Base-by-base conservation (phyloP, 1,139 yeast species). In the Yamadazyma sp. region DNA sequence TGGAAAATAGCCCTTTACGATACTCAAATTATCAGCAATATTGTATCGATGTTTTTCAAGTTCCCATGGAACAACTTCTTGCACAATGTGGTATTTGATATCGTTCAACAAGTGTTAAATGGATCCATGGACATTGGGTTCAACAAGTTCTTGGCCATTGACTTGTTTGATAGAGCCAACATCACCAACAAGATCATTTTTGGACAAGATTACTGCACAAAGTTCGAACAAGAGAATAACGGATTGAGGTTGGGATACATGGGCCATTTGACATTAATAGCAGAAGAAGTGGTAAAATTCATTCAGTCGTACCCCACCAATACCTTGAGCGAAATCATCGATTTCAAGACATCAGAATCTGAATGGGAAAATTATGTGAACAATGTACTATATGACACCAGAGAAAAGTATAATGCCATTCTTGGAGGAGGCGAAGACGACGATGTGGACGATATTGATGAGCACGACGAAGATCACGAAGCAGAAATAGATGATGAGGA, bases 51-150 rank as follows among this genome's bases (percentile, higher is more conserved):
- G 85, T 91, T 92, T 59, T 86, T 91, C 75, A 76, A 77, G 52
- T 92, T 89, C 62, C 98, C 98, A 4, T 92, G 99, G 98, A 92
- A 92, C 63, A 92, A 92, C 60, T 92, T 92, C 58, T 73, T 95
- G 64, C 99, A 92, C 64, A 92, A 92, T 56, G 98, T 94, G 42
- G 97, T 92, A 7, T 92, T 92, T 66, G 99, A 92, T 62, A 87
- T 92, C 50, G 95, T 92, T 30, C 99, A 94, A 64, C 99, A 92
- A 62, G 85, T 92, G 11, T 76, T 92, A 58, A 91, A 89, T 62
- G 98, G 98, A 1, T 87, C 96, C 15, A 87, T 92, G 91, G 95
- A 89, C 48, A 85, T 87, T 54, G 77, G 77, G 5, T 92, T 85
- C 69, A 92, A 92, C 66, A 84, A 87, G 54, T 91, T 83, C 56